Conservation (phyloP, 257 asterid genomes). For the Ophiorrhiza pumila region DNA sequence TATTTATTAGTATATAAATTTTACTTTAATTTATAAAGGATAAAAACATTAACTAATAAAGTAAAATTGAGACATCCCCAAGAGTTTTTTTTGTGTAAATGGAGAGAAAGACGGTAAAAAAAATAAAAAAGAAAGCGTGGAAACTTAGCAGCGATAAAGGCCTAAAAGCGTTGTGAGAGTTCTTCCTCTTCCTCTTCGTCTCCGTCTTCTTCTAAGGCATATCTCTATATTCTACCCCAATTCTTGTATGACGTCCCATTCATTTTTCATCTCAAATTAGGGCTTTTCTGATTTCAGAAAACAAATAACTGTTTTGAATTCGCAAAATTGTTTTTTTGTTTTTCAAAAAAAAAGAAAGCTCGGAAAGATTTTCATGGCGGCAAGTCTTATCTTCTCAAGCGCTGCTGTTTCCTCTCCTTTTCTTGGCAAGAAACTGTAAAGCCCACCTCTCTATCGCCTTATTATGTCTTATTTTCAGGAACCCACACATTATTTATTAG, state of each 20-base stretch:
- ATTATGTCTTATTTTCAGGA: background rate
- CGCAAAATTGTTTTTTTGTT: no score
- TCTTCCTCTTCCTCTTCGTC: background rate
- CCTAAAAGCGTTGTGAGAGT: background rate
- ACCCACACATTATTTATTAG: background rate
- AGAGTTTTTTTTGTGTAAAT: no score
- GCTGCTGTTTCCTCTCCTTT: slow-evolving; percentile 54
- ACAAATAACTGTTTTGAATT: background rate
- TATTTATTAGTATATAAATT: no score
- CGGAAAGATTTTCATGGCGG: slow-evolving; percentile 39
- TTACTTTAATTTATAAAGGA: background rate
- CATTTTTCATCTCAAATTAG: slow-evolving; percentile 8
- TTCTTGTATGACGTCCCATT: slow-evolving; percentile 10
- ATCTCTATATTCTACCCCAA: background rate
- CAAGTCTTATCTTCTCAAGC: slow-evolving; percentile 47
- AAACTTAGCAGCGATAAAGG: background rate
- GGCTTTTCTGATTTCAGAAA: background rate
- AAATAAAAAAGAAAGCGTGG: background rate
- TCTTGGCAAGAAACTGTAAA: slow-evolving; percentile 54
- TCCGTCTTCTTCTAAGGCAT: background rate
- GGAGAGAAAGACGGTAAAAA: no score
- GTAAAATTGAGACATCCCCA: no score
- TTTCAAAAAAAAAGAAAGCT: background rate
- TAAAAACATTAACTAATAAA: background rate
- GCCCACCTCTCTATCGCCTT: slow-evolving; percentile 6